Percentiles rank a stretch among this genome's conserved stretches.
These are phyloP conservation scores for Glonium stellatum DNA, from an alignment of 495 filamentous ascomycete genomes.

Conservation along the genomic window DNA sequence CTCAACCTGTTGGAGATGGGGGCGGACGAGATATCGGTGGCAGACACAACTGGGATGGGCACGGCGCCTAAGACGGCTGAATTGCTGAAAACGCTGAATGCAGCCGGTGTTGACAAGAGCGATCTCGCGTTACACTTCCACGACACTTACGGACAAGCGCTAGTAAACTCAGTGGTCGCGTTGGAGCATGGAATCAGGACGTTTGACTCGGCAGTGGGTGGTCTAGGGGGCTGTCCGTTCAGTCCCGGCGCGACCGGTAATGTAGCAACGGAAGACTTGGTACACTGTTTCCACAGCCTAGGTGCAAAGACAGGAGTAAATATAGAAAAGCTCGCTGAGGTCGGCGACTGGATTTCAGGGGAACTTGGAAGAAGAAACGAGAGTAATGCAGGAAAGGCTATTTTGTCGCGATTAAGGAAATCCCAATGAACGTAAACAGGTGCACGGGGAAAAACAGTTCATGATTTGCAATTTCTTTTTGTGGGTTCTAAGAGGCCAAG, in stretches of 20 bases:
- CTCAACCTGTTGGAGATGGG: conserved; percentile 85
- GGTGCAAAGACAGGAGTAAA: conserved; percentile 85
- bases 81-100: conserved; percentile 61
- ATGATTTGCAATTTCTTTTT: too few species aligned
- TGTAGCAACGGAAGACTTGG: conserved; percentile 86
- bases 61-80: conserved; percentile 73
- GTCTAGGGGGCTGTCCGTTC: conserved; percentile 90
- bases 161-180: conserved; percentile 81
- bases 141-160: conserved; percentile 91
- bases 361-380: conserved; percentile 61
- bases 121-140: conserved; percentile 93
- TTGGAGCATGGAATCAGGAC: conserved; percentile 82
- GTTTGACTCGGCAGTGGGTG: conserved; percentile 85
- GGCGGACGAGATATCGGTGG: conserved; percentile 87
- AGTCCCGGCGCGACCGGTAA: conserved; percentile 93
- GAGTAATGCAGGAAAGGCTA: conserved; percentile 42
- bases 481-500: too few species aligned
- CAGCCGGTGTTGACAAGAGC: conserved; percentile 68
- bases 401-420: conserved; percentile 33
- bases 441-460: too few species aligned
- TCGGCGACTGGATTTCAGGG: conserved; percentile 82
- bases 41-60: conserved; percentile 95
- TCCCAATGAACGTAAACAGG: not conserved
- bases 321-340: conserved; percentile 69
- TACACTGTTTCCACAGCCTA: conserved; percentile 80